These are phyloP conservation scores for Hericium rajendrae DNA, from an alignment of 768 basidiomycete genomes.

Conservation along the genomic window DNA sequence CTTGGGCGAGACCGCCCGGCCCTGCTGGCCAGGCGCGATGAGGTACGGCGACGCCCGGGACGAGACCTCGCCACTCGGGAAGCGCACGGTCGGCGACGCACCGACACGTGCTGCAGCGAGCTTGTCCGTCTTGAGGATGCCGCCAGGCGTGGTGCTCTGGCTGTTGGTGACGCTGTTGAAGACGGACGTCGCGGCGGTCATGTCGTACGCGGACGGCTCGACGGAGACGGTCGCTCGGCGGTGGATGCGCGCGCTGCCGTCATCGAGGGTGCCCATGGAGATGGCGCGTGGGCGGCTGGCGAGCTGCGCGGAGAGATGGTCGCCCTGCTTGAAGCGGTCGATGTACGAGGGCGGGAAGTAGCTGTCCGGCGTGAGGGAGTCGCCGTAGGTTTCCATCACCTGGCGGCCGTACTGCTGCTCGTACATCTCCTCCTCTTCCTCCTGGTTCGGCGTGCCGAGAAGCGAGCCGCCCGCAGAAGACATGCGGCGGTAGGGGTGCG, in stretches of 20 bases:
- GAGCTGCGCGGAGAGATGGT: constrained; percentile 10
- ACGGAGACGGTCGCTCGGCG: constrained; percentile 43
- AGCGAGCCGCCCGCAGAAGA: constrained; percentile 51
- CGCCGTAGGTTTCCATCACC: constrained; percentile 50
- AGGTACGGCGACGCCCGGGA: constrained; percentile 55
- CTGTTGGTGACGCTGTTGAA: constrained; percentile 30
- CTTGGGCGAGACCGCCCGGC: constrained; percentile 77
- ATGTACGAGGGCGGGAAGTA: constrained; percentile 36
- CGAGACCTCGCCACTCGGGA: constrained; percentile 12
- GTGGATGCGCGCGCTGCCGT: constrained; percentile 56
- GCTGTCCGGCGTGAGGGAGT: constrained; percentile 47
- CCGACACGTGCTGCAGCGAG: constrained; percentile 2
- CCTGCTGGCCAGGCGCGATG: constrained; percentile 53
- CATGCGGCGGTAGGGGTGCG: constrained; percentile 77
- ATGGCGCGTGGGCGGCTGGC: constrained; percentile 65
- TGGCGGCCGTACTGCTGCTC: constrained; percentile 51
- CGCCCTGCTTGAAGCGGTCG: constrained; percentile 7
- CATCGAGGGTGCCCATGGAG: constrained; percentile 82
- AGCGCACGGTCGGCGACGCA: constrained; percentile 13
- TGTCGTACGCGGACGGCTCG: constrained; percentile 31
- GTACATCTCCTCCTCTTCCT: constrained; percentile 72
- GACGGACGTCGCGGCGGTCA: constrained; percentile 47
- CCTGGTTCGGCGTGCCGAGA: constrained; percentile 49
- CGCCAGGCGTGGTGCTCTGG: constrained; percentile 12
- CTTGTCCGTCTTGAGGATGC: constrained; percentile 27